phyloP scores from a whole-genome alignment of 257 asterid species.

The Salvia splendens region DNA sequence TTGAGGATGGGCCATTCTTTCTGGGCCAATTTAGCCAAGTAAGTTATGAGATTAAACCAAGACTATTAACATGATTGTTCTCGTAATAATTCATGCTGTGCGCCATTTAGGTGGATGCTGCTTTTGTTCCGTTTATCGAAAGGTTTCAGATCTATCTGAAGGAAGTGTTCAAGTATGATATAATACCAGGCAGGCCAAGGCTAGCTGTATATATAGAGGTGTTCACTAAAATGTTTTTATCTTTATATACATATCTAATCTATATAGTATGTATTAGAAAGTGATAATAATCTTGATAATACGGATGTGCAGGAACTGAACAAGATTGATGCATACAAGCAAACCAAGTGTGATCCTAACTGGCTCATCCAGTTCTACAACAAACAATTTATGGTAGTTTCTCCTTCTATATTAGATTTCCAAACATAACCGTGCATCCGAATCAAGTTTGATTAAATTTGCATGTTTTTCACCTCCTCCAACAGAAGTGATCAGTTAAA shows the following conservation, averaged over 20 bases:
- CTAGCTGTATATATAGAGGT: conserved; percentile 60
- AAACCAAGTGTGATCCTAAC: conserved; percentile 56
- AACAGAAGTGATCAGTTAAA: conserved; percentile 27
- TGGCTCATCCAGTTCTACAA: conserved; percentile 39
- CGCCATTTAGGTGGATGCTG: conserved; percentile 50
- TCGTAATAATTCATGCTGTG: conserved; percentile 4
- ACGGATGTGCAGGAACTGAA: conserved; percentile 44
- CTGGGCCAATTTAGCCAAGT: conserved; percentile 66
- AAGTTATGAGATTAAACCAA: neutral
- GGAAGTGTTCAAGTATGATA: conserved; percentile 47
- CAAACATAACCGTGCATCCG: neutral
- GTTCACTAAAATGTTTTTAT: neutral
- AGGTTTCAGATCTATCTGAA: conserved; percentile 53
- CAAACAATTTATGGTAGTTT: conserved; percentile 43
- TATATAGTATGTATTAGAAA: no score
- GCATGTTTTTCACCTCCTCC: neutral
- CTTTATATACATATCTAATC: neutral
- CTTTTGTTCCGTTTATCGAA: conserved; percentile 61
- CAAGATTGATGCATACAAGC: conserved; percentile 65
- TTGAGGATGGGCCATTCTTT: conserved; percentile 65
- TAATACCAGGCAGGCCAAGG: conserved; percentile 60
- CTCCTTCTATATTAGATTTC: neutral
- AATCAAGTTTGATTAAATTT: neutral
- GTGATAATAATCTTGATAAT: neutral
- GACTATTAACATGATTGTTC: no score